These are phyloP conservation scores for Hippophae rhamnoides DNA, from an alignment of 306 rosid species.

Conservation along the genomic window DNA sequence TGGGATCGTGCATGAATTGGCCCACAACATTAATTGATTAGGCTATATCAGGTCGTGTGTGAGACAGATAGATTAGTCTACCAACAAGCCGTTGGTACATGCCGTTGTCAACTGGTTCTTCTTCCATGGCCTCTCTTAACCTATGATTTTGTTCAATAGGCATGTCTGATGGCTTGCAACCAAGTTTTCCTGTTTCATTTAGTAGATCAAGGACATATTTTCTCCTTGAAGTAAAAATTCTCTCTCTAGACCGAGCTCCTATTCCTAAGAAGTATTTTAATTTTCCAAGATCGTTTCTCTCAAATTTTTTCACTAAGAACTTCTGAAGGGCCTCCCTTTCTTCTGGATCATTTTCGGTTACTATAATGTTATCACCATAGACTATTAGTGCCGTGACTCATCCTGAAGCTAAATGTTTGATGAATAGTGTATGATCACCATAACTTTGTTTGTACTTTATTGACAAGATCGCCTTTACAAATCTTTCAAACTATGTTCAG, in stretches of 20 bases:
- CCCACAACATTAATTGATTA: not conserved
- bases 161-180: not conserved
- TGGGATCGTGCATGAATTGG: not conserved
- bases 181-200: not conserved
- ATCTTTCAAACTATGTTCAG: not conserved
- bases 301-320: not conserved
- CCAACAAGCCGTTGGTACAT: not conserved
- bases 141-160: not conserved
- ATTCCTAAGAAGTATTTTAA: not conserved
- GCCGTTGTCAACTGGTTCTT: not conserved
- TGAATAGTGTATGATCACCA: not conserved
- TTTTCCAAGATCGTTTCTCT: not conserved
- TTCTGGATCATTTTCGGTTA: not conserved
- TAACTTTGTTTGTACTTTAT: not conserved
- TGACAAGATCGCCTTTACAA: not conserved
- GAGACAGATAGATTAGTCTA: not conserved
- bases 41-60: not conserved
- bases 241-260: not conserved
- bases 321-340: not conserved
- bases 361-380: not conserved
- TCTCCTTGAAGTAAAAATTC: not conserved
- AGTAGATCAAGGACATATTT: not conserved
- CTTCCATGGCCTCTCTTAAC: not conserved
- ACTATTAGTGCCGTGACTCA: not conserved
- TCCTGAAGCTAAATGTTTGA: not conserved